Conservation (phyloP, 331 rosid species). For the Telfairia occidentalis region DNA sequence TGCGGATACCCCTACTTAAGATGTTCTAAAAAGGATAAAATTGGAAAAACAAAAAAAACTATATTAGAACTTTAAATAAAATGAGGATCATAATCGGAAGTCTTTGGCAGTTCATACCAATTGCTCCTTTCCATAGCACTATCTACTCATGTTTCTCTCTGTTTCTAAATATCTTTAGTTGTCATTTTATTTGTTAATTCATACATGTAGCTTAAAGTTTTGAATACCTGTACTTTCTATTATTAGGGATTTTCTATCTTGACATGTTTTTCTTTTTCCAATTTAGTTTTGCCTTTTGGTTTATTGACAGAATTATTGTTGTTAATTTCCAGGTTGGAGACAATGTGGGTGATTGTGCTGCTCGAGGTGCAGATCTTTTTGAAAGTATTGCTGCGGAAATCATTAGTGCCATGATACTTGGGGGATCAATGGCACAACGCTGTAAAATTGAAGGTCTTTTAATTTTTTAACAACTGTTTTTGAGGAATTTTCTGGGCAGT, state of each 20-base stretch:
- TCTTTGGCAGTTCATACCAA: too few relatives aligned
- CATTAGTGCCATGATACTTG: constrained; percentile 99
- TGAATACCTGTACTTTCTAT: background rate
- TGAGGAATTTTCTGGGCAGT: background rate
- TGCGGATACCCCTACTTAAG: too few relatives aligned
- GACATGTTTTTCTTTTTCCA: background rate
- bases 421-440: constrained; percentile 90
- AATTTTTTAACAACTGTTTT: background rate
- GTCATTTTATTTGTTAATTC: background rate
- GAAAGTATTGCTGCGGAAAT: constrained; percentile 99
- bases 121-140: background rate
- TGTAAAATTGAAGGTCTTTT: constrained; percentile 84
- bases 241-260: background rate
- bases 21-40: too few relatives aligned
- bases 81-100: too few relatives aligned
- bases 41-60: too few relatives aligned
- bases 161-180: background rate
- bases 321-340: constrained; percentile 75
- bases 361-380: constrained; percentile 99
- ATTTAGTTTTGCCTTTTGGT: background rate
- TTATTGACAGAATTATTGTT: constrained; percentile 4
- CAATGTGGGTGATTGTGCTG: constrained; percentile 98
- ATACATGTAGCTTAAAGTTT: background rate
- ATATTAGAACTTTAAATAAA: too few relatives aligned
- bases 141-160: background rate